Evolutionary conservation across 2,329 filamentous ascomycete genomes (phyloP).

Genomic region (Fusarium sp.): DNA sequence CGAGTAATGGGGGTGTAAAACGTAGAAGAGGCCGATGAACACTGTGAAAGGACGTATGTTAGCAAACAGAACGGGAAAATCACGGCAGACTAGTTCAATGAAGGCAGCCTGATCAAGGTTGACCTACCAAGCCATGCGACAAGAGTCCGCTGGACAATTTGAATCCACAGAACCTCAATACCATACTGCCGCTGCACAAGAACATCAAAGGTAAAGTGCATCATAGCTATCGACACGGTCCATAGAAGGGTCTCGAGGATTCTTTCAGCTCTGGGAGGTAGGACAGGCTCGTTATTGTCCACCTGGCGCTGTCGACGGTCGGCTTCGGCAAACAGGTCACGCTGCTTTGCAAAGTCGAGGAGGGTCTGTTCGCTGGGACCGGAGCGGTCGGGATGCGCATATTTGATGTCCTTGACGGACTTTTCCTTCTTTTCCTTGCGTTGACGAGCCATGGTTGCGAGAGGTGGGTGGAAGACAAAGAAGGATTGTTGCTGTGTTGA

Average conservation of each 20-base stretch:
- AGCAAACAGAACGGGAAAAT: not conserved
- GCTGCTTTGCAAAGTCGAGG: constrained; percentile 77
- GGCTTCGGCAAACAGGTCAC: constrained; percentile 67
- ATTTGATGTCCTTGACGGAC: constrained; percentile 65
- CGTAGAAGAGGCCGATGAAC: constrained; percentile 67
- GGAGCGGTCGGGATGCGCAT: constrained; percentile 77
- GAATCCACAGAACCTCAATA: constrained; percentile 71
- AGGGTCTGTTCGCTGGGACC: constrained; percentile 73
- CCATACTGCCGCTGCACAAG: constrained; percentile 84
- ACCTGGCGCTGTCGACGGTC: constrained; percentile 52
- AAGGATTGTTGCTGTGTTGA: constrained; percentile 7
- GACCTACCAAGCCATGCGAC: constrained; percentile 65
- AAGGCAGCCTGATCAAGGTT: not conserved
- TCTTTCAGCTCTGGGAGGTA: constrained; percentile 62
- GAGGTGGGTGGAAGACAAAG: not conserved
- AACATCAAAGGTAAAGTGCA: constrained; percentile 84
- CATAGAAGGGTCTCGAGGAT: constrained; percentile 69
- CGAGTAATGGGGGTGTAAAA: constrained; percentile 65
- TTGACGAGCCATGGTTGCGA: constrained; percentile 59
- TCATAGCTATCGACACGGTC: constrained; percentile 72
- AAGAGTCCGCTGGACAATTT: constrained; percentile 64
- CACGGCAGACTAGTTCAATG: not conserved
- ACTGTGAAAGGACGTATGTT: constrained; percentile 53
- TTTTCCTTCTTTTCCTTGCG: constrained; percentile 64
- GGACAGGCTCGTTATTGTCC: constrained; percentile 48